Percentiles rank a stretch among this genome's conserved stretches.
Conservation (phyloP, 192 early-diverging fungal genomes). For the Coemansia sp. region DNA sequence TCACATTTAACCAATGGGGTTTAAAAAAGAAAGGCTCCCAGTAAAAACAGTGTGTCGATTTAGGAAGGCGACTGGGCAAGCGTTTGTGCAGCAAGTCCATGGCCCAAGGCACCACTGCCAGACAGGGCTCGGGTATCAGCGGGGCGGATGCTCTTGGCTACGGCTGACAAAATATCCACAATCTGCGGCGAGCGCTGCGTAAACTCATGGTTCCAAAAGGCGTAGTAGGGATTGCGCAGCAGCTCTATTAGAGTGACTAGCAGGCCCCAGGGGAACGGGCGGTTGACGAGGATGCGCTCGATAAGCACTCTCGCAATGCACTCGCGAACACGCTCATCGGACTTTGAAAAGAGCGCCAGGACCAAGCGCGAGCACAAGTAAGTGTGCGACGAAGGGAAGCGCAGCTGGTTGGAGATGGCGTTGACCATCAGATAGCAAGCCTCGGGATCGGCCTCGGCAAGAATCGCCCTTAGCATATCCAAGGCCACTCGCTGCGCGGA, state of each 20-base stretch:
- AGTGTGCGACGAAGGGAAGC: slow-evolving; percentile 97
- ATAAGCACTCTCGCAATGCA: slow-evolving; percentile 92
- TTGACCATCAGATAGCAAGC: slow-evolving; percentile 86
- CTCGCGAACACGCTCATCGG: slow-evolving; percentile 82
- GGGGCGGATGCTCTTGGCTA: slow-evolving; percentile 52
- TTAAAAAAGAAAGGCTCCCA: background rate
- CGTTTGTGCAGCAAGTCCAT: slow-evolving; percentile 12
- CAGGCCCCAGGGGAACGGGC: slow-evolving; percentile 97
- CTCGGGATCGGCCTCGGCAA: slow-evolving; percentile 59
- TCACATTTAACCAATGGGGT: background rate
- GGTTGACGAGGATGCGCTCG: slow-evolving; percentile 92
- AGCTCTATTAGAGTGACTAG: slow-evolving; percentile 97
- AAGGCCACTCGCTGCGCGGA: slow-evolving; percentile 60
- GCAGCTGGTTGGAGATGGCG: slow-evolving; percentile 93
- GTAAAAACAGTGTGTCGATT: background rate
- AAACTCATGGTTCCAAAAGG: slow-evolving; percentile 71
- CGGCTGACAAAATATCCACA: slow-evolving; percentile 50
- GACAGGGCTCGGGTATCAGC: slow-evolving; percentile 15
- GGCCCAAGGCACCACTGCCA: background rate
- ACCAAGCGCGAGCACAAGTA: slow-evolving; percentile 89
- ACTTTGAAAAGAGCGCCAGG: slow-evolving; percentile 74
- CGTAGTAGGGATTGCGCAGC: slow-evolving; percentile 84
- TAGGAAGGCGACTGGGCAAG: background rate
- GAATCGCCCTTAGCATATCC: slow-evolving; percentile 80
- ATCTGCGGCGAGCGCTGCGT: slow-evolving; percentile 52